Percentiles rank a stretch among this genome's conserved stretches.
Conservation (phyloP, 2,329 filamentous ascomycete species). For the Periconia sp. region DNA sequence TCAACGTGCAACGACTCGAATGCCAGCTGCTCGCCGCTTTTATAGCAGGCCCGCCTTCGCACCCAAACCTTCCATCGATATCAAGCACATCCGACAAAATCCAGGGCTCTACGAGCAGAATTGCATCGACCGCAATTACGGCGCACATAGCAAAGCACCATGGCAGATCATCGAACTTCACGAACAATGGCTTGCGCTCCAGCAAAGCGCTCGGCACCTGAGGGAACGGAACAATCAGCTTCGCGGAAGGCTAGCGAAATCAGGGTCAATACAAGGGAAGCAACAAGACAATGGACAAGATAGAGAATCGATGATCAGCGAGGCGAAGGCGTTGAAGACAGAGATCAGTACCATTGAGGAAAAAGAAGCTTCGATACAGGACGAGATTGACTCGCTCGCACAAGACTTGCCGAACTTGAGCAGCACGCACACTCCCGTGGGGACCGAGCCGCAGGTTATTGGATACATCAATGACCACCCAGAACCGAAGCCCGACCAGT, state of each 20-base stretch:
- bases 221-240: slow-evolving; percentile 72
- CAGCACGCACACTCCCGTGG: slow-evolving; percentile 74
- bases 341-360: slow-evolving; percentile 66
- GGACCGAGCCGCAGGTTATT: slow-evolving; percentile 68
- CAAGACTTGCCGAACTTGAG: slow-evolving; percentile 87
- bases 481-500: slow-evolving; percentile 37
- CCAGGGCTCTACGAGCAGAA: slow-evolving; percentile 81
- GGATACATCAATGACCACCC: slow-evolving; percentile 80
- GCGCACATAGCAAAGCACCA: slow-evolving; percentile 57
- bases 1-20: slow-evolving; percentile 5
- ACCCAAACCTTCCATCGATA: slow-evolving; percentile 79
- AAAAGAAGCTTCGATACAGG: slow-evolving; percentile 64
- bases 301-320: slow-evolving; percentile 63
- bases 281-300: slow-evolving; percentile 42
- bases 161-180: slow-evolving; percentile 60
- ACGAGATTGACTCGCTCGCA: slow-evolving; percentile 76
- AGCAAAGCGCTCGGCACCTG: slow-evolving; percentile 65
- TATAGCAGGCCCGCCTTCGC: slow-evolving; percentile 70
- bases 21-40: slow-evolving; percentile 45
- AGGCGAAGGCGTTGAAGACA: slow-evolving; percentile 70
- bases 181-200: slow-evolving; percentile 56
- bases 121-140: slow-evolving; percentile 85
- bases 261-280: slow-evolving; percentile 34
- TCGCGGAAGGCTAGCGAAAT: slow-evolving; percentile 59
- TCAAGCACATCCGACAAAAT: slow-evolving; percentile 89